phyloP scores from a whole-genome alignment of 1,284 basidiomycete genomes.

The Austroboletus novae-zelandiae region DNA sequence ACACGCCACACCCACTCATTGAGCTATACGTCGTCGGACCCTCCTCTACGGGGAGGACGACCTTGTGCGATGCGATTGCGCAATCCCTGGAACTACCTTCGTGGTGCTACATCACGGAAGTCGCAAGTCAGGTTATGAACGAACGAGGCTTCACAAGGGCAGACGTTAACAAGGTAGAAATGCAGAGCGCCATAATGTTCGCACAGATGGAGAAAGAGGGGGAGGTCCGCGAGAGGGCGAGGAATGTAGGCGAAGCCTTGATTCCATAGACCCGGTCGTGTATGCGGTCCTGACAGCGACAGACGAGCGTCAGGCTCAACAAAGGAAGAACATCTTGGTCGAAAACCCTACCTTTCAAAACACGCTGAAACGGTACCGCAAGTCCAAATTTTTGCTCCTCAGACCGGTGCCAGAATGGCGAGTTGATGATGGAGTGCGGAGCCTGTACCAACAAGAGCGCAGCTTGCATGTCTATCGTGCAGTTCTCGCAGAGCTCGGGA shows the following conservation, averaged over 20 bases:
- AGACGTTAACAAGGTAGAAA: constrained; percentile 48
- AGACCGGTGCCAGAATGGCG: constrained; percentile 56
- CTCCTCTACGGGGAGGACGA: constrained; percentile 66
- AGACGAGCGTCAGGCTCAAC: constrained; percentile 34
- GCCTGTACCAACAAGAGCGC: constrained; percentile 46
- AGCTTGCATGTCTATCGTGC: constrained; percentile 41
- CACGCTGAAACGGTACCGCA: constrained; percentile 43
- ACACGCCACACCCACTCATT: constrained; percentile 11
- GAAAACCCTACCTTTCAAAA: constrained; percentile 39
- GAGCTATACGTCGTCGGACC: constrained; percentile 53
- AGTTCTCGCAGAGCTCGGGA: constrained; percentile 43
- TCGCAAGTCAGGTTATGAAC: constrained; percentile 57
- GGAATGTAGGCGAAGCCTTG: constrained; percentile 22
- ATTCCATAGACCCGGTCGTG: constrained; percentile 54
- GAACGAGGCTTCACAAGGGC: constrained; percentile 48
- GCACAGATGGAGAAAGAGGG: constrained; percentile 50
- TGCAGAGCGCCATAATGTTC: constrained; percentile 60
- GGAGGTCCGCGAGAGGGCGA: constrained; percentile 21
- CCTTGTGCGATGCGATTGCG: constrained; percentile 53
- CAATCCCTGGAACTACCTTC: constrained; percentile 37
- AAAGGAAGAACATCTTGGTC: constrained; percentile 37
- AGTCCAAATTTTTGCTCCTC: constrained; percentile 49
- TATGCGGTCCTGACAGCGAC: constrained; percentile 51
- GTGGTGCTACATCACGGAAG: constrained; percentile 49
- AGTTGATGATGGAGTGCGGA: constrained; percentile 60